phyloP scores from a whole-genome alignment of 108 stramenopile species.

The Pinguiococcus pyrenoidosus region DNA sequence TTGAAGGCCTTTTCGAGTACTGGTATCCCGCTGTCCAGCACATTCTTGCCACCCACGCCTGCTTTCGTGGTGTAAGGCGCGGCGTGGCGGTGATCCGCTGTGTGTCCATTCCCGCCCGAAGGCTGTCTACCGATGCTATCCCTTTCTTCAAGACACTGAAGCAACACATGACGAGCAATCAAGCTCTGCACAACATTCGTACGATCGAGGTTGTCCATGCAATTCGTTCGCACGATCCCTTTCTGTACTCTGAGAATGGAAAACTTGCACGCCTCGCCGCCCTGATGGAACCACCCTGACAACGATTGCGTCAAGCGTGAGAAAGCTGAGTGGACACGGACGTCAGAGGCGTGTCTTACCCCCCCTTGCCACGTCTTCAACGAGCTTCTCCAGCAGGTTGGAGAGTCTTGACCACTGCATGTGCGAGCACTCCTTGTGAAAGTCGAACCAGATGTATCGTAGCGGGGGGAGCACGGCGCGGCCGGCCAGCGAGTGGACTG shows the following conservation, averaged over 20 bases:
- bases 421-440: conserved; percentile 82
- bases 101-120: no score
- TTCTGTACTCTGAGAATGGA: no score
- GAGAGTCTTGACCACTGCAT: conserved; percentile 67
- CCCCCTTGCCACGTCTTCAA: no score
- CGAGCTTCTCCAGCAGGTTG: conserved; percentile 53
- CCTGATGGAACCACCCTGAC: no score
- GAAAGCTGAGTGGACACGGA: no score
- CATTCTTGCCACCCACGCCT: conserved; percentile 8
- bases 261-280: no score
- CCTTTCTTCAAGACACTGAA: conserved; percentile 36
- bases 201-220: conserved; percentile 95
- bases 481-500: conserved; percentile 5
- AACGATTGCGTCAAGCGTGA: no score
- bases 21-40: conserved; percentile 8
- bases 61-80: no score
- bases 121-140: conserved; percentile 27
- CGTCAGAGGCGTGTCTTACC: no score
- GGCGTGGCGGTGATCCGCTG: no score
- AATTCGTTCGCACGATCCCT: conserved; percentile 86
- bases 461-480: conserved; percentile 8
- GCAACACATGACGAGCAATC: conserved; percentile 57
- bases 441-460: conserved; percentile 84
- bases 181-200: conserved; percentile 94
- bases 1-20: conserved; percentile 14